Base-by-base conservation (phyloP, 129 eudicot species). In the Saussurea involucrata region DNA sequence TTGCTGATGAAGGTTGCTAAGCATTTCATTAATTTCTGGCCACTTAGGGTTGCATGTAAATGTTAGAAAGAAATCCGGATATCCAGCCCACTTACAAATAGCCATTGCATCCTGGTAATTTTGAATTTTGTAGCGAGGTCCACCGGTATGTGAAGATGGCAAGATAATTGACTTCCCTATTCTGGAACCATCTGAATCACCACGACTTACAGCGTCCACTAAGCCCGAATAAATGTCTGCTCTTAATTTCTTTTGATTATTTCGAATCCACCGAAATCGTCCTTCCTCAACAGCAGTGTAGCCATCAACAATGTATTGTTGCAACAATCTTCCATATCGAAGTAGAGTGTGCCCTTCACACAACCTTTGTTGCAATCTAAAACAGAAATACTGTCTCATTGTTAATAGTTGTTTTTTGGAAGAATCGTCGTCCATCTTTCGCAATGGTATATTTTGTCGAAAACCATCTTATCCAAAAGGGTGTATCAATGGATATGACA, bases 21-120 rank as follows among this genome's bases (percentile, higher is more conserved):
- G 42, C 71, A 67, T 67, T 17, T 28, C 21, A 67, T 67, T 67
- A 15, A 11, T 42, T 11, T 42, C 4, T 42, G n/a, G 53, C 53
- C 53, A 42, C 53, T 42, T 42, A 4, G 53, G 49, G 53, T 42
- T 42, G 53, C 53, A 42, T 2, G 53, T 42, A 42, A 42, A 42
- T 11, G 53, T 42, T 42, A 42, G 53, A 42, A 42, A 11, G 7
- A 42, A 12, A 42, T 42, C 5, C 2, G 53, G n/a, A 42, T 42
- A 69, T 69, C 74, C 31, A 0, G 3, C 60, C 74, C 74, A 69
- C 13, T 69, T 69, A 34, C 60, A 69, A 6, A 36, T 69, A 36
- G 74, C 74, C 74, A 69, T 69, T 36, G 74, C 58, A 36, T 69
- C 74, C 12, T 68, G 55, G 21, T 33, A 69, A 18, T 69, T 69